phyloP scores from a whole-genome alignment of 352 stramenopile genomes.

The Pythium folliculosum region DNA sequence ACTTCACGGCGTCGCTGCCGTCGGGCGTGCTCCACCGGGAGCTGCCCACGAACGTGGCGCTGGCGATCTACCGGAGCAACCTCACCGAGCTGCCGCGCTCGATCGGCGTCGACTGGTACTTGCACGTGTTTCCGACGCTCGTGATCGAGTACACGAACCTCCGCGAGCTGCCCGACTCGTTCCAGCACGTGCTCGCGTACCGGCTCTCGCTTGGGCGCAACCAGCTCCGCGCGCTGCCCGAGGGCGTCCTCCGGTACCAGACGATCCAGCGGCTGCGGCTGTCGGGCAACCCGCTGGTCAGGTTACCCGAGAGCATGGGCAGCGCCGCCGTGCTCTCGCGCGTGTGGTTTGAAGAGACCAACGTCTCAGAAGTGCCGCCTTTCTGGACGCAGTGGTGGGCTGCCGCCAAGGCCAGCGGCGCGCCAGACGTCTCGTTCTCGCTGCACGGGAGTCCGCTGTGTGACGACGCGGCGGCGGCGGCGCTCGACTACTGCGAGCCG shows the following conservation, averaged over 20 bases:
- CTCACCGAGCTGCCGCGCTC: slow-evolving; percentile 3
- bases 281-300: slow-evolving; percentile 10
- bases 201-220: slow-evolving; percentile 7
- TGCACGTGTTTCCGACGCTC: background rate
- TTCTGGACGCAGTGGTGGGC: background rate
- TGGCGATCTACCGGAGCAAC: slow-evolving; percentile 9
- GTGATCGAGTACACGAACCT: slow-evolving; percentile 12
- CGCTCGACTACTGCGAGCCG: background rate
- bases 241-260: background rate
- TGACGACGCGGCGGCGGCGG: background rate
- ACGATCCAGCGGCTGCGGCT: background rate
- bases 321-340: background rate
- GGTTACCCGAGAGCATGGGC: background rate
- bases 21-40: slow-evolving; percentile 3
- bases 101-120: background rate
- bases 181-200: background rate
- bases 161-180: background rate
- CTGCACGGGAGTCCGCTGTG: background rate
- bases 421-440: background rate
- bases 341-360: background rate
- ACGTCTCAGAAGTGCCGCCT: background rate
- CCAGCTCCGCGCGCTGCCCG: background rate
- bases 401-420: background rate
- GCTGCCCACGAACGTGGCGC: background rate
- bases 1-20: slow-evolving; percentile 7